Evolutionary conservation across 345 rosid genomes (phyloP).

Genomic region (Rhodamnia argentea): DNA sequence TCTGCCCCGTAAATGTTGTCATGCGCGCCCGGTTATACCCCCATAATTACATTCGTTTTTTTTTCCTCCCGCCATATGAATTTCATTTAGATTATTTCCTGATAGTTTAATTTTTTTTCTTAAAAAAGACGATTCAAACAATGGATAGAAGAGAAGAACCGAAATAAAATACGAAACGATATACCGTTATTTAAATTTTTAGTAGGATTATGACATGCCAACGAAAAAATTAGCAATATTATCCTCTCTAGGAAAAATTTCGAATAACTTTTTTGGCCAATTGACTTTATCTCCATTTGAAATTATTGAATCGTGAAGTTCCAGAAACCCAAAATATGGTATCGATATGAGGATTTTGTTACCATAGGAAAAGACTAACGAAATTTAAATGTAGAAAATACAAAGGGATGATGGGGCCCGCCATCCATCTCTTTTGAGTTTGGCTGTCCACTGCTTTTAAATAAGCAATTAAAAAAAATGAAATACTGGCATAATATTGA

Average conservation of each 20-base stretch:
- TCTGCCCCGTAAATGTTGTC: no score
- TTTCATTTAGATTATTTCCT: not conserved
- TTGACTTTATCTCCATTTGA: not conserved
- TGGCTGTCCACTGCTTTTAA: not conserved
- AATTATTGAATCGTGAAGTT: not conserved
- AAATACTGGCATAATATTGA: not conserved
- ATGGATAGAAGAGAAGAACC: fast-evolving
- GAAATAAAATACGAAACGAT: no score
- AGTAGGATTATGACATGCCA: no score
- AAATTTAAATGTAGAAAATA: not conserved
- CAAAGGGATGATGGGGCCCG: not conserved
- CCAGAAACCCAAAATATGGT: no score
- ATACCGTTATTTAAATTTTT: no score
- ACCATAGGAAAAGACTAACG: fast-evolving
- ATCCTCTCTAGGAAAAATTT: no score
- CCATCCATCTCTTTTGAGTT: not conserved
- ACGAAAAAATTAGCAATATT: not conserved
- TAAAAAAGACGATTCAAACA: not conserved
- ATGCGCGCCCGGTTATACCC: no score
- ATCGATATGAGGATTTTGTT: no score
- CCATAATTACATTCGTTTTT: not conserved
- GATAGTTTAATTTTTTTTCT: fast-evolving
- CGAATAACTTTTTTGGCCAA: not conserved
- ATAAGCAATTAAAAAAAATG: not conserved
- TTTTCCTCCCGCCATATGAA: not conserved